Base-by-base conservation (phyloP, 768 basidiomycete genomes). In the Boletus rufocinnamomeus region DNA sequence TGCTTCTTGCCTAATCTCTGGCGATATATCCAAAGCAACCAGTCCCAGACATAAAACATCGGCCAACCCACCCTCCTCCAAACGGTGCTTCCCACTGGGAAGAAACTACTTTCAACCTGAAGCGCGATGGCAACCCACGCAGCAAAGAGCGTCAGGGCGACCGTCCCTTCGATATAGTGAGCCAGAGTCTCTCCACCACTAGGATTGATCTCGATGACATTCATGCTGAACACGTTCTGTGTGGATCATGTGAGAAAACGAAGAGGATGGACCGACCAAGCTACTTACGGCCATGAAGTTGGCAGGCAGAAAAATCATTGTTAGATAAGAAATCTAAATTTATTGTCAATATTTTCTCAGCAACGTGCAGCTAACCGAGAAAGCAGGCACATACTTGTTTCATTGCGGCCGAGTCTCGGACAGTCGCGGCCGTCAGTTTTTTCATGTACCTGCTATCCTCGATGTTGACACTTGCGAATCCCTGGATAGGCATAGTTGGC, bases 221-320 rank as follows among this genome's bases (percentile, higher is more conserved):
- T 86, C 84, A 85, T 86, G 6, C 84, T 80, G 52, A 84, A 85
- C 6, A 79, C 72, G 19, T 74, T 70, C 84, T 85, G 57, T 27
- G 38, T 53, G 28, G 40, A 48, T 46, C 50, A n/a, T 41, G 13
- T 66, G 28, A 62, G 38, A 11, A 28, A 43, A 49, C 14, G 27
- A 48, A 13, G 13, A 6, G 2, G n/a, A 25, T 6, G 13, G 5
- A 32, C 3, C 0, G 2, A 27, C 9, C 21, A 14, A 9, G 27
- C 23, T 19, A 64, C 72, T 59, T 23, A 76, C 75, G 0, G 74
- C 63, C 37, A 71, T 38, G 48, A 86, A 82, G 16, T 79, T 78
- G 2, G 82, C 79, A 0, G 85, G 85, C 10, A 86, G 71, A 67
- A 86, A 87, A 19, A 84, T 65, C 82, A 85, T 86, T 0, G 84